Conservation (phyloP, 2,329 filamentous ascomycete species). For the Phyllosticta capitalensis region DNA sequence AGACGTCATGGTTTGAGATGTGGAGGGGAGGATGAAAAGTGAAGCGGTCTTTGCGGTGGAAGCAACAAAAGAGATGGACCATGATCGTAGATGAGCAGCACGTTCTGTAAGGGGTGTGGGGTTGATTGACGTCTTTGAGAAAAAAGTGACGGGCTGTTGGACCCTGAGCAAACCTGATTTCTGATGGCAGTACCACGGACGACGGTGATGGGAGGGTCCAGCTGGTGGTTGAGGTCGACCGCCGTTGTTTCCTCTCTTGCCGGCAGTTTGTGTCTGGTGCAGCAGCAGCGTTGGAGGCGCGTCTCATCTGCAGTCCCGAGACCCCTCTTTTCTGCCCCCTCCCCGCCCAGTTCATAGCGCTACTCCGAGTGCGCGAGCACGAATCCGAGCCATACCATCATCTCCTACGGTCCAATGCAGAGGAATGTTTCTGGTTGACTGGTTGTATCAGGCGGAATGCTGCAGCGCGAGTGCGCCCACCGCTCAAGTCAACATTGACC, state of each 20-base stretch:
- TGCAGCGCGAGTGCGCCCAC: not conserved
- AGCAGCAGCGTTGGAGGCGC: not conserved
- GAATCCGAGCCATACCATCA: not conserved
- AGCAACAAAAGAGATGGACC: not conserved
- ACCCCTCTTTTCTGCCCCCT: not conserved
- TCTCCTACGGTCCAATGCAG: not conserved
- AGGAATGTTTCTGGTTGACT: not conserved
- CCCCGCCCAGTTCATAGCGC: not conserved
- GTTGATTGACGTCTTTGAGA: not conserved
- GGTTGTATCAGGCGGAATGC: not conserved
- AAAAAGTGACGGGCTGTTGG: not conserved
- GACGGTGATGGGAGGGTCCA: not conserved
- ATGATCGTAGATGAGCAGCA: not conserved
- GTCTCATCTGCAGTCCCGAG: not conserved
- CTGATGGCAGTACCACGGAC: not conserved
- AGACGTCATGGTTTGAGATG: not conserved
- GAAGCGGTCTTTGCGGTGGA: not conserved
- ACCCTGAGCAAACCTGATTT: not conserved
- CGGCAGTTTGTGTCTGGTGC: not conserved
- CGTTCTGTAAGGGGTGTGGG: not conserved
- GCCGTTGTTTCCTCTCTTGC: not conserved
- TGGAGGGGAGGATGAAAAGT: not conserved
- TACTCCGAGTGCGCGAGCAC: not conserved
- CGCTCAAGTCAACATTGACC: not conserved
- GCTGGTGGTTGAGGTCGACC: not conserved